Conservation (phyloP, 2,329 filamentous ascomycete species). For the Amphichorda felina region DNA sequence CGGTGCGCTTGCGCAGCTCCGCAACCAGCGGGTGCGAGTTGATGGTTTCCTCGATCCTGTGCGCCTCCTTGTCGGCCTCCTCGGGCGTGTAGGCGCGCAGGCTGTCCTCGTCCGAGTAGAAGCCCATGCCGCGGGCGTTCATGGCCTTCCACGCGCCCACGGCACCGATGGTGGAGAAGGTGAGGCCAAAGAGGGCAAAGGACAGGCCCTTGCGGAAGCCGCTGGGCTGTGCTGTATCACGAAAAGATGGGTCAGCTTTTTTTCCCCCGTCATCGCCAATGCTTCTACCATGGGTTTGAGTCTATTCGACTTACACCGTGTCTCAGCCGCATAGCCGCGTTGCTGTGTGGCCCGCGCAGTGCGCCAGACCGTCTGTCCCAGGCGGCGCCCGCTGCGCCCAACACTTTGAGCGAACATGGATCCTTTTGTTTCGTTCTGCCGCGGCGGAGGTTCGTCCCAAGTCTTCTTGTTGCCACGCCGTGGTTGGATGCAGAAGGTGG, state of each 20-base stretch:
- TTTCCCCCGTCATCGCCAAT: too few relatives aligned
- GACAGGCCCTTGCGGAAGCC: conserved; percentile 11
- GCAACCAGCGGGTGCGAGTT: conserved; percentile 61
- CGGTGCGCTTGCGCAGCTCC: conserved; percentile 53
- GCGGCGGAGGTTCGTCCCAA: too few relatives aligned
- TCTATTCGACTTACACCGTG: not conserved
- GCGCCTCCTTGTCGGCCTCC: conserved; percentile 33
- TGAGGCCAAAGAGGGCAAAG: conserved; percentile 15
- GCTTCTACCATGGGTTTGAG: not conserved
- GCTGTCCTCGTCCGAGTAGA: conserved; percentile 56
- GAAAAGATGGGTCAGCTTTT: too few relatives aligned
- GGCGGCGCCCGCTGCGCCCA: not conserved
- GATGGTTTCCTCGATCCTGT: conserved; percentile 61
- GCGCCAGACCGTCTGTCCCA: conserved; percentile 1
- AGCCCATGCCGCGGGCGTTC: conserved; percentile 21
- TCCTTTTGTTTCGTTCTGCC: not conserved
- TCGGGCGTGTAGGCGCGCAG: conserved; percentile 50
- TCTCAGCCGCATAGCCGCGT: conserved; percentile 2
- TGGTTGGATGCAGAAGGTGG: too few relatives aligned
- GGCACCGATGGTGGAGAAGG: conserved; percentile 18
- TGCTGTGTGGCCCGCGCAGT: not conserved
- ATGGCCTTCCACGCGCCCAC: conserved; percentile 22
- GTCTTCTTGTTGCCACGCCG: too few relatives aligned
- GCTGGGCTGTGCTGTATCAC: too few relatives aligned
- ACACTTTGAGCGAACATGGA: not conserved